A percentile compares a stretch with the other conserved stretches of the same genome.
phyloP scores from a whole-genome alignment of 2,329 filamentous ascomycete genomes.

The Graphilbum sp. region DNA sequence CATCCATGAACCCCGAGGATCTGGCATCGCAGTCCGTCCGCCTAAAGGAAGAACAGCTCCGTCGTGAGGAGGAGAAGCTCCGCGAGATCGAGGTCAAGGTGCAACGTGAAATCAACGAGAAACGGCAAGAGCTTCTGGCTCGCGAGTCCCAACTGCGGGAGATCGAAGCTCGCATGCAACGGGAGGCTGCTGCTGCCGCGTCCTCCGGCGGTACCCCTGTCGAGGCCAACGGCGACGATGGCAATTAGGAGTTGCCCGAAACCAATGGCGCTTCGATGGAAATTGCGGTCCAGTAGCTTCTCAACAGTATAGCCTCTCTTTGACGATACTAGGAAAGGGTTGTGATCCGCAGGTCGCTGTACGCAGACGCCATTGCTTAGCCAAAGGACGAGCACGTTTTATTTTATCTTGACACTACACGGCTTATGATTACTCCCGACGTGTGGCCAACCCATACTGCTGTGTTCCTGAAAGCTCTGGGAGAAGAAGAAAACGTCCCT shows the following conservation, averaged over 20 bases:
- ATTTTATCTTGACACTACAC: too few relatives aligned
- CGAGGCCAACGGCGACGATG: conserved; percentile 41
- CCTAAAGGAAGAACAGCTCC: conserved; percentile 98
- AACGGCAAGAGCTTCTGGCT: conserved; percentile 93
- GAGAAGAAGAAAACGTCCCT: neutral
- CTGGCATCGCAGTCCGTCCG: conserved; percentile 93
- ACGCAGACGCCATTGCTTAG: too few relatives aligned
- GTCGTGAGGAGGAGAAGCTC: conserved; percentile 98
- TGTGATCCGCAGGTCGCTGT: too few relatives aligned
- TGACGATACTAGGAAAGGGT: too few relatives aligned
- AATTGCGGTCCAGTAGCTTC: conserved; percentile 4
- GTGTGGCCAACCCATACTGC: too few relatives aligned
- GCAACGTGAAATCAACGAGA: conserved; percentile 99
- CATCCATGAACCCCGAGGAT: conserved; percentile 95
- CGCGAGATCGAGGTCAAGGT: conserved; percentile 99
- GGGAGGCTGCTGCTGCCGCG: conserved; percentile 44
- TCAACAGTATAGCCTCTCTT: too few relatives aligned
- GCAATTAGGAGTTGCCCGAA: conserved; percentile 21
- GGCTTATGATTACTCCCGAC: too few relatives aligned
- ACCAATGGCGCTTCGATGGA: conserved; percentile 1
- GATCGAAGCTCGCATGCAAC: conserved; percentile 94
- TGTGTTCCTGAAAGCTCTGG: too few relatives aligned
- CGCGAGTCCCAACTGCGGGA: conserved; percentile 97
- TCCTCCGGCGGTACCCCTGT: conserved; percentile 15
- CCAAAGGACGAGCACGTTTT: too few relatives aligned